These are phyloP conservation scores for Diplodia sapinea DNA, from an alignment of 2,329 filamentous ascomycete genomes.

Conservation along the genomic window DNA sequence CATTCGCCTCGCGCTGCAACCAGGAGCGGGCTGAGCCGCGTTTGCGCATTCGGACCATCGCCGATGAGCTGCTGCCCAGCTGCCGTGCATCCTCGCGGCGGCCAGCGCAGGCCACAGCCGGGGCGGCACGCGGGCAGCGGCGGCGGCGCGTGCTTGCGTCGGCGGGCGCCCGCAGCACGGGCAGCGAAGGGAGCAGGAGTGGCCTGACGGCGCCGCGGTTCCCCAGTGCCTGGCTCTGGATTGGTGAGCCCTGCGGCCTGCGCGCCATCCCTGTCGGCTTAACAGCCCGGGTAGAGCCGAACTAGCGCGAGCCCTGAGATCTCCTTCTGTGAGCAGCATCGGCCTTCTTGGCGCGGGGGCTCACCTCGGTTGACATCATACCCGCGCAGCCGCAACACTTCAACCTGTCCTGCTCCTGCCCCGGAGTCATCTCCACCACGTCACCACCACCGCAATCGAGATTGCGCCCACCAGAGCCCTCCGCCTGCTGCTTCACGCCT, in stretches of 20 bases:
- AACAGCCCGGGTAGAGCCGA: slow-evolving; percentile 28
- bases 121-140: slow-evolving; percentile 9
- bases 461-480: neutral
- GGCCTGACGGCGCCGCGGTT: slow-evolving; percentile 1
- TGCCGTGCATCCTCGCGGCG: neutral
- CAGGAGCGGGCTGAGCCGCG: slow-evolving; percentile 6
- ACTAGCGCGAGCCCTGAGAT: slow-evolving; percentile 28
- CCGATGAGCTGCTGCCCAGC: neutral
- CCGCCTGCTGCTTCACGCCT: slow-evolving; percentile 2
- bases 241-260: slow-evolving; percentile 23
- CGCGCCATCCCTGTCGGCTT: slow-evolving; percentile 5
- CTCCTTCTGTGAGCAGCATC: slow-evolving; percentile 29
- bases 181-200: neutral
- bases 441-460: slow-evolving; percentile 8
- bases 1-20: neutral
- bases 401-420: neutral
- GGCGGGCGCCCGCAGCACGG: neutral
- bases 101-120: neutral
- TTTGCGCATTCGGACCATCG: neutral
- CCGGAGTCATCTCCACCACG: slow-evolving; percentile 1
- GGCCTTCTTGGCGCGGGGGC: slow-evolving; percentile 25
- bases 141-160: neutral
- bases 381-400: slow-evolving; percentile 25
- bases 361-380: neutral
- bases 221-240: slow-evolving; percentile 7